Evolutionary conservation across 768 basidiomycete genomes (phyloP).

Genomic region (Piloderma croceum): DNA sequence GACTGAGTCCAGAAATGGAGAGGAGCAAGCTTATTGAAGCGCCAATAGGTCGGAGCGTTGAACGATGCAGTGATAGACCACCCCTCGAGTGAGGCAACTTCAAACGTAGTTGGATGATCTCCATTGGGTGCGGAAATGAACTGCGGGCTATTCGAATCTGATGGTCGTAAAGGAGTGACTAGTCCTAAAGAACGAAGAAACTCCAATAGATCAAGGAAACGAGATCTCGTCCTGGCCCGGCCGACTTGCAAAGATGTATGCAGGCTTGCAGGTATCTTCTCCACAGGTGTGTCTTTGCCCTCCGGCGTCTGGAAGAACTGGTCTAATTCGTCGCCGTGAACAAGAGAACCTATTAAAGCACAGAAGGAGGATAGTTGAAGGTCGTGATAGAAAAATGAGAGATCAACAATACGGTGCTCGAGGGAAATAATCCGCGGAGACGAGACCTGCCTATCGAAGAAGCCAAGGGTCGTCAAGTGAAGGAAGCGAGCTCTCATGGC

Average conservation of each 20-base stretch:
- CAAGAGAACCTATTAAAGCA: conserved; percentile 52
- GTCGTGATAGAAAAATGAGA: conserved; percentile 58
- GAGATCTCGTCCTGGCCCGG: conserved; percentile 50
- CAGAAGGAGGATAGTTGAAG: conserved; percentile 63
- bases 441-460: conserved; percentile 35
- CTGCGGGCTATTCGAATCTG: conserved; percentile 35
- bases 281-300: conserved; percentile 45
- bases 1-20: conserved; percentile 56
- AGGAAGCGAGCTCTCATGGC: conserved; percentile 57
- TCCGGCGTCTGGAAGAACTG: conserved; percentile 43
- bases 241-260: conserved; percentile 51
- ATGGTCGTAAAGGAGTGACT: conserved; percentile 50
- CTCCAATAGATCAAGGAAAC: conserved; percentile 58
- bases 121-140: conserved; percentile 41
- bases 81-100: conserved; percentile 35
- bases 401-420: conserved; percentile 50
- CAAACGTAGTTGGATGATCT: conserved; percentile 43
- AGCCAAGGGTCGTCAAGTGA: conserved; percentile 49
- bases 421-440: conserved; percentile 46
- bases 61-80: conserved; percentile 41
- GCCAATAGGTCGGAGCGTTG: conserved; percentile 59
- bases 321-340: conserved; percentile 52
- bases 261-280: conserved; percentile 47
- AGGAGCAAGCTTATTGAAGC: conserved; percentile 49
- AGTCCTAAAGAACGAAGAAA: conserved; percentile 54